Base-by-base conservation (phyloP, 2,329 filamentous ascomycete genomes). In the Remersonia thermophila region DNA sequence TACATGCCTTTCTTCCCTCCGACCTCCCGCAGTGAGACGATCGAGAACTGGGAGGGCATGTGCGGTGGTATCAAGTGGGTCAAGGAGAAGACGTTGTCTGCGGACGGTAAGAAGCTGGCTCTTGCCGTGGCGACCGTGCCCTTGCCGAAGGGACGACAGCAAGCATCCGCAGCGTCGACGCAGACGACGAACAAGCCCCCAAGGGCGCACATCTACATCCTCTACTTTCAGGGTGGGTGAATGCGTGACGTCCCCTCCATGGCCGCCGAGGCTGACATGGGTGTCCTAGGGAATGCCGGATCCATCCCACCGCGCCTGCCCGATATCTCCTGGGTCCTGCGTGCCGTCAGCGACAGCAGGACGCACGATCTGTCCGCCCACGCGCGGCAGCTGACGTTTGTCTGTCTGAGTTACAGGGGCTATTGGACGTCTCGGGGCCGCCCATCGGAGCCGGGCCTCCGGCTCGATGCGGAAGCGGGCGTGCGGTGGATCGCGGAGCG, bases 1-100 rank as follows among this genome's bases (percentile, higher is more conserved):
- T 87, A 86, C 57, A 84, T 85, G 62, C 80, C 82, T 0, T 80
- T 78, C 31, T 58, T 86, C 34, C 80, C 81, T 13, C 81, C 81
- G 2, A 80, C 80, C 50, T 67, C 81, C 0, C 68, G 80, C 12
- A 65, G 68, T 16, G 78, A 86, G 59, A 74, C 60, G 38, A 77
- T 87, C 27, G 59, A 61, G 3, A 73, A 81, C 47, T 85, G 83
- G 51, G 61, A 61, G 17, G 53, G 55, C 3, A 63, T 69, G 27
- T 83, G 77, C 44, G 61, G 59, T 17, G 74, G 73, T 0, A 62
- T 86, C n/a, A 41, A 51, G 27, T 89, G 83, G 83, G 56, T 63
- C n/a, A 75, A 83, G 48, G 65, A 73, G 46, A 66, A 65, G 27
- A 73, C 75, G 27, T 58, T 59, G 33, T 70, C 77, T 2, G 48